These are phyloP conservation scores for Oryza officinalis DNA, from an alignment of 176 grass and related monocot species.

Conservation along the genomic window DNA sequence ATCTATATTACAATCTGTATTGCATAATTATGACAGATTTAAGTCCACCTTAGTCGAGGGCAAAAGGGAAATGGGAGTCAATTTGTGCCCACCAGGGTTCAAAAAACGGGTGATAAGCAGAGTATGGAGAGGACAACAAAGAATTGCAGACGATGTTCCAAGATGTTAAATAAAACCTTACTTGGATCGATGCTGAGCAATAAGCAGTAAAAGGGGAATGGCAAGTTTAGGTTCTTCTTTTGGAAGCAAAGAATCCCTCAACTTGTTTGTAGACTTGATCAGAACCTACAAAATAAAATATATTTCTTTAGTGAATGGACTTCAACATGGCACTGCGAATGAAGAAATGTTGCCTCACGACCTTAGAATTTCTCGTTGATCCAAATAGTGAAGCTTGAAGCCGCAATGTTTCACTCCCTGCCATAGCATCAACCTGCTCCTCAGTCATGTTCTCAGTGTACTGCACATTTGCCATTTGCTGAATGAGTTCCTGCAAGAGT, in stretches of 20 bases:
- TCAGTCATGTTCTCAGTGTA: conserved; percentile 98
- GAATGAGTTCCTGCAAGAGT: conserved; percentile 82
- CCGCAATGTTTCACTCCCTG: conserved; percentile 90
- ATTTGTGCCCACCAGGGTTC: neutral
- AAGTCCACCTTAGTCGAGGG: conserved; percentile 20
- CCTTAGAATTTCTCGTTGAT: conserved; percentile 89
- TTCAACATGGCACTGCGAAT: conserved; percentile 25
- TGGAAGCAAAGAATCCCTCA: conserved; percentile 80
- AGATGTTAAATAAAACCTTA: conserved; percentile 45
- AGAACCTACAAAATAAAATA: conserved; percentile 58
- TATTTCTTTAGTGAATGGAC: neutral
- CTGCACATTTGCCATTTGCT: conserved; percentile 99
- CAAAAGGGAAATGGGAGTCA: conserved; percentile 7
- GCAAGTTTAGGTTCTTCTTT: conserved; percentile 96
- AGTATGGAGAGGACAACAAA: neutral
- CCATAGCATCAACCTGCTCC: conserved; percentile 96
- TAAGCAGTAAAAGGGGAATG: conserved; percentile 93
- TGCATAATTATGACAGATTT: conserved; percentile 7
- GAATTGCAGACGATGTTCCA: neutral
- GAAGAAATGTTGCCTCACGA: conserved; percentile 25
- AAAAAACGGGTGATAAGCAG: neutral
- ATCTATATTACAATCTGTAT: neutral
- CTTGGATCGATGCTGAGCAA: conserved; percentile 95
- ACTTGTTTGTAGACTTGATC: conserved; percentile 89
- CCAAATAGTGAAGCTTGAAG: conserved; percentile 88